phyloP scores from a whole-genome alignment of 2,329 filamentous ascomycete genomes.

The Stachybotrys chlorohalonatus region DNA sequence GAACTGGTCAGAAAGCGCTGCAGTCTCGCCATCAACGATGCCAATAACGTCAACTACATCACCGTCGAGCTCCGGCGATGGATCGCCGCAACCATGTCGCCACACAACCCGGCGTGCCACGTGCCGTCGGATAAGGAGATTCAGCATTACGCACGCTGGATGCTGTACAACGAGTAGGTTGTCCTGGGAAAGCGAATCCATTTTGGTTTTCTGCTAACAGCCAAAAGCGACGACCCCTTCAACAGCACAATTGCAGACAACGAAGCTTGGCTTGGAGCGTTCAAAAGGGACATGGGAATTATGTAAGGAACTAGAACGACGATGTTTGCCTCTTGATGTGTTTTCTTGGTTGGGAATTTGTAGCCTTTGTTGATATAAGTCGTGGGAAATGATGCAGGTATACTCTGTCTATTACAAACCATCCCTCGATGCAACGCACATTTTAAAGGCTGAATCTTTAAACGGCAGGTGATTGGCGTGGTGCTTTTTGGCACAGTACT shows the following conservation, averaged over 20 bases:
- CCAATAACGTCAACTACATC: slow-evolving; percentile 14
- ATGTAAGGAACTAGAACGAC: no score
- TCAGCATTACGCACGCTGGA: slow-evolving; percentile 16
- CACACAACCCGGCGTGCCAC: slow-evolving; percentile 12
- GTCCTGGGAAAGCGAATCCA: neutral
- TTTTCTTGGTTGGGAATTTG: no score
- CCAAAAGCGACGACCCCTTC: slow-evolving; percentile 13
- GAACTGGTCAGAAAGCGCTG: slow-evolving; percentile 8
- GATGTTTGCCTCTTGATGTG: no score
- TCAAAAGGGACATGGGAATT: slow-evolving; percentile 13
- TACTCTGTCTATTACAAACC: no score
- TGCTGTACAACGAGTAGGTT: slow-evolving; percentile 15
- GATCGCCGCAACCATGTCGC: slow-evolving; percentile 14
- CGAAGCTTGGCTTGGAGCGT: slow-evolving; percentile 12
- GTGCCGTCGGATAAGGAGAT: slow-evolving; percentile 14
- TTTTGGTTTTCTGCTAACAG: neutral
- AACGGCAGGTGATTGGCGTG: no score
- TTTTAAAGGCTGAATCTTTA: no score
- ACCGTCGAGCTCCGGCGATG: slow-evolving; percentile 12
- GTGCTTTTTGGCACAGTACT: no score
- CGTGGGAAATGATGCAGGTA: no score
- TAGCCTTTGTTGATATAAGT: no score
- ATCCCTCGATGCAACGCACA: no score
- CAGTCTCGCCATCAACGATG: slow-evolving; percentile 12
- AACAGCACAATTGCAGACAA: slow-evolving; percentile 16